phyloP scores from a whole-genome alignment of 805 yeast genomes.

The Starmerella bacillaris region DNA sequence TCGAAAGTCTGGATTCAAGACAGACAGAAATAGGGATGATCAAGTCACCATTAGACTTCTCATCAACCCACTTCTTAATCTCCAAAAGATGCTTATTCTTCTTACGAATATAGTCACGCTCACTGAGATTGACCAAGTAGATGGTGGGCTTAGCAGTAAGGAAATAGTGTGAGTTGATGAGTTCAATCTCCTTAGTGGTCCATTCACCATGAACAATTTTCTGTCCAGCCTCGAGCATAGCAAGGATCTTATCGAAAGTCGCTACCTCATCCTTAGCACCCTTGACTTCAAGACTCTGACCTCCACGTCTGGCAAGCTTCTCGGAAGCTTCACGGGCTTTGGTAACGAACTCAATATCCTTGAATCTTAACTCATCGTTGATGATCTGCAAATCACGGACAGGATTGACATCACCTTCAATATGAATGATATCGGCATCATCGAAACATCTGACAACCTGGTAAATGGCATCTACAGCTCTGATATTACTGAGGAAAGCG shows the following conservation, averaged over 20 bases:
- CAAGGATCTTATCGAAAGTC: constrained; percentile 55
- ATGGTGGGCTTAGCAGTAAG: constrained; percentile 93
- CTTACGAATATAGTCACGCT: constrained; percentile 71
- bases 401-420: constrained; percentile 93
- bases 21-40: constrained; percentile 87
- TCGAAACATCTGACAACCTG: constrained; percentile 96
- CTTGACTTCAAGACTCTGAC: constrained; percentile 75
- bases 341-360: constrained; percentile 87
- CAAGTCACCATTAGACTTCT: constrained; percentile 70
- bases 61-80: constrained; percentile 82
- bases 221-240: constrained; percentile 61
- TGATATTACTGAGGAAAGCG: constrained; percentile 86
- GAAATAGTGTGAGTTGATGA: constrained; percentile 67
- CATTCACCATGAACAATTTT: constrained; percentile 77
- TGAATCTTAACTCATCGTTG: constrained; percentile 76
- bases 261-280: constrained; percentile 71
- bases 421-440: constrained; percentile 93
- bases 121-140: constrained; percentile 76
- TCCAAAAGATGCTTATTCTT: constrained; percentile 68
- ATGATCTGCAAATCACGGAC: constrained; percentile 86
- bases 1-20: constrained; percentile 79
- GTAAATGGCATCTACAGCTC: constrained; percentile 94
- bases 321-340: constrained; percentile 64
- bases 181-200: constrained; percentile 81
- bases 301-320: constrained; percentile 72